Evolutionary conservation across 2,329 filamentous ascomycete species (phyloP).

Genomic region (Helotiales sp.): DNA sequence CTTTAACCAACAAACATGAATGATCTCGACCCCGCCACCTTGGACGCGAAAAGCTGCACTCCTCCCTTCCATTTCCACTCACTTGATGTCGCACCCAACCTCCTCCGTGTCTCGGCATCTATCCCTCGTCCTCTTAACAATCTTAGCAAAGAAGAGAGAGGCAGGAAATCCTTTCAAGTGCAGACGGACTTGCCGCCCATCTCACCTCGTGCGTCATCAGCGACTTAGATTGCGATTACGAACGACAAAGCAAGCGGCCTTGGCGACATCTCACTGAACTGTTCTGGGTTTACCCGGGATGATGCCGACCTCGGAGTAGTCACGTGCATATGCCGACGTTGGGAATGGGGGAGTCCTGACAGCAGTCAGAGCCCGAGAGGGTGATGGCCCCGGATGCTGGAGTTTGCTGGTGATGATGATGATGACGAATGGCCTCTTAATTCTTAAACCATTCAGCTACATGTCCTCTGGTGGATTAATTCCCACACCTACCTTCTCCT

Average conservation of each 20-base stretch:
- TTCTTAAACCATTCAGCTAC: too few species aligned
- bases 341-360: background rate
- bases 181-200: slow-evolving; percentile 1
- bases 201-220: slow-evolving; percentile 23
- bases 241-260: background rate
- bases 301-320: slow-evolving; percentile 3
- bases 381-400: background rate
- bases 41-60: slow-evolving; percentile 10
- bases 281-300: background rate
- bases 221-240: slow-evolving; percentile 15
- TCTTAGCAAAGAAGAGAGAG: background rate
- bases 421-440: too few species aligned
- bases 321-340: background rate
- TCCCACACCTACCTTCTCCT: too few species aligned
- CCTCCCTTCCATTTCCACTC: too few species aligned
- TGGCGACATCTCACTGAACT: background rate
- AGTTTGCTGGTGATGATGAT: too few species aligned
- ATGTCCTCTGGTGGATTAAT: too few species aligned
- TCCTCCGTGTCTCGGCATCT: slow-evolving; percentile 13
- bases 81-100: background rate
- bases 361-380: background rate
- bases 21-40: slow-evolving; percentile 18
- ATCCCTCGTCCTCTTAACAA: background rate
- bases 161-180: slow-evolving; percentile 4
- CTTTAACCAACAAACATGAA: background rate